These are phyloP conservation scores for Xanthoceras sorbifolium DNA, from an alignment of 345 rosid species.

Conservation along the genomic window DNA sequence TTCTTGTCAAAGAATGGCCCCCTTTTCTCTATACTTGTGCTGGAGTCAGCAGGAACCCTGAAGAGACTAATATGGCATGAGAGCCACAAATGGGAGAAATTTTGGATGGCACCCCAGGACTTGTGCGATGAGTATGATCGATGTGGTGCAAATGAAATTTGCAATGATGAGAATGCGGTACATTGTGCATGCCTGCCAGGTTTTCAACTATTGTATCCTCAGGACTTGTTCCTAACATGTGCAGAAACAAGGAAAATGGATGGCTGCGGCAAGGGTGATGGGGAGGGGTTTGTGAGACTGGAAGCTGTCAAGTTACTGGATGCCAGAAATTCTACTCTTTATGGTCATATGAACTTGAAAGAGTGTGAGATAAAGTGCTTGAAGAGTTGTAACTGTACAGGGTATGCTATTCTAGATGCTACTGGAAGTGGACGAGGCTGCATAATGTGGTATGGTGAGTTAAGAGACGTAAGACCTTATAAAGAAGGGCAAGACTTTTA, in stretches of 20 bases:
- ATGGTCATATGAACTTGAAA: background rate
- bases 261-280: conserved; percentile 5
- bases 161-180: background rate
- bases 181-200: conserved; percentile 25
- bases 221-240: background rate
- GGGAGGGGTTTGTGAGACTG: conserved; percentile 4
- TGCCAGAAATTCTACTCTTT: background rate
- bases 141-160: background rate
- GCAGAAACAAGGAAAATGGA: background rate
- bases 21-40: too few relatives aligned
- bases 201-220: background rate
- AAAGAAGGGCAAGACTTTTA: background rate
- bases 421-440: background rate
- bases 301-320: background rate
- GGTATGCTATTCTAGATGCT: background rate
- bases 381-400: conserved; percentile 8
- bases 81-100: too few relatives aligned
- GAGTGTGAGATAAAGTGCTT: conserved; percentile 14
- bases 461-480: background rate
- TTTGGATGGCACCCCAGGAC: too few relatives aligned
- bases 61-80: too few relatives aligned
- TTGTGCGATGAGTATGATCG: too few relatives aligned
- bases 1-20: too few relatives aligned
- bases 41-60: too few relatives aligned
- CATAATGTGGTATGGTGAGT: background rate